Conservation (phyloP, 1,139 yeast species). For the Martiniozyma asiatica region DNA sequence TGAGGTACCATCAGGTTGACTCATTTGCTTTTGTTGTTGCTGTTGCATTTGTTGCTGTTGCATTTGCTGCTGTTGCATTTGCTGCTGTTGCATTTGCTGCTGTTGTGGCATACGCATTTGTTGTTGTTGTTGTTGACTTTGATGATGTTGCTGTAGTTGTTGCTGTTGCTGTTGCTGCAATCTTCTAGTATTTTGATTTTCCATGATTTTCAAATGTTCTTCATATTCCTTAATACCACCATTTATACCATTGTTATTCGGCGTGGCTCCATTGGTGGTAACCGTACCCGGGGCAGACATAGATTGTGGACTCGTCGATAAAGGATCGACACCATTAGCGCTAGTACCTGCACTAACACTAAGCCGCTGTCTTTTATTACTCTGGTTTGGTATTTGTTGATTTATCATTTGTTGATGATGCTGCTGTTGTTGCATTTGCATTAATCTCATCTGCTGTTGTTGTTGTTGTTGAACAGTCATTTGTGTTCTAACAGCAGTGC, state of each 20-base stretch:
- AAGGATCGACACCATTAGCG: constrained; percentile 5
- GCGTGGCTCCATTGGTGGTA: constrained; percentile 4
- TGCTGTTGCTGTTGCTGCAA: too few species aligned
- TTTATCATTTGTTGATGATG: constrained; percentile 1
- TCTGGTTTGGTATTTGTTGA: constrained; percentile 5
- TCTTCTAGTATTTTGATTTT: too few species aligned
- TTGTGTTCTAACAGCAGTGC: too few species aligned
- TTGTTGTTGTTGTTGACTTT: too few species aligned
- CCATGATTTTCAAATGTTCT: too few species aligned
- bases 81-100: too few species aligned
- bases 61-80: too few species aligned
- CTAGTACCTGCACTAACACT: constrained; percentile 6
- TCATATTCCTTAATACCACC: constrained; percentile 3
- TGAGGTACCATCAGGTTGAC: constrained; percentile 4
- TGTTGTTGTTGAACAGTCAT: constrained; percentile 6
- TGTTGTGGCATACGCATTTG: too few species aligned
- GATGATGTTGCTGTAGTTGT: too few species aligned
- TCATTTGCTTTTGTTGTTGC: neutral
- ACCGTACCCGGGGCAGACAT: constrained; percentile 4
- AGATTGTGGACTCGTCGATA: constrained; percentile 4
- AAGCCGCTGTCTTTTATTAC: constrained; percentile 4
- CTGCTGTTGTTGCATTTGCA: constrained; percentile 1
- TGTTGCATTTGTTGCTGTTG: constrained; percentile 1
- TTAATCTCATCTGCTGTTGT: too few species aligned
- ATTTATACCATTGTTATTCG: too few species aligned